phyloP scores from a whole-genome alignment of 441 rosid genomes.

The Jatropha podagrica region DNA sequence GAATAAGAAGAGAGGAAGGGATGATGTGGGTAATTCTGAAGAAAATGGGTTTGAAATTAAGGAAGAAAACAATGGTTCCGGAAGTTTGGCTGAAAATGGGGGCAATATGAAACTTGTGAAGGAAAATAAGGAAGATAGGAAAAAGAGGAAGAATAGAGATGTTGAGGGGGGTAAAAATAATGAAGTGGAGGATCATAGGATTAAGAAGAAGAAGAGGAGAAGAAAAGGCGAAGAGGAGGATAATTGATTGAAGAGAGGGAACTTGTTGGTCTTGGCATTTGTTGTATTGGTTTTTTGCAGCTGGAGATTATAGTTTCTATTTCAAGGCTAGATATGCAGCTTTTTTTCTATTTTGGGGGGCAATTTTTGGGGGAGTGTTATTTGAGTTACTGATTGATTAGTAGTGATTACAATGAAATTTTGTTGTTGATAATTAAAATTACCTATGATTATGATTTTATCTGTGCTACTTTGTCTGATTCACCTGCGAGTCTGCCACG shows the following conservation, averaged over 20 bases:
- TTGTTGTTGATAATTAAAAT: no score
- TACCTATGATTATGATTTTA: no score
- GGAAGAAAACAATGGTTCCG: conserved; percentile 2
- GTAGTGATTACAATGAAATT: no score
- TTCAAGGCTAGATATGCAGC: not conserved
- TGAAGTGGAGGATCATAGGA: conserved; percentile 31
- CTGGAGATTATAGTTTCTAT: not conserved
- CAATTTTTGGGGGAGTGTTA: no score
- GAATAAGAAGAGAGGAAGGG: not conserved
- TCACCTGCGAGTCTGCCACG: no score
- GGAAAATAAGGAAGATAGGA: conserved; percentile 12
- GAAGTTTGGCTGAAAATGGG: not conserved
- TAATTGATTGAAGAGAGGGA: not conserved
- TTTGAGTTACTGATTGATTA: no score
- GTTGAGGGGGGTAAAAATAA: conserved; percentile 27
- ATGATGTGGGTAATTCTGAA: conserved; percentile 12
- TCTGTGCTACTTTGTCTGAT: not conserved
- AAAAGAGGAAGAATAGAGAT: conserved; percentile 41
- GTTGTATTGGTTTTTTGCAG: not conserved
- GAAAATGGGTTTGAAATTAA: conserved; percentile 23
- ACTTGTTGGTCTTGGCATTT: conserved; percentile 10
- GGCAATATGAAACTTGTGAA: not conserved
- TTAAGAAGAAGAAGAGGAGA: conserved; percentile 43
- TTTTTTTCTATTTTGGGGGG: not conserved
- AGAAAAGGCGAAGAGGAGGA: conserved; percentile 30